These are phyloP conservation scores for Tremellales sp. DNA, from an alignment of 1,284 basidiomycete genomes.

Conservation along the genomic window DNA sequence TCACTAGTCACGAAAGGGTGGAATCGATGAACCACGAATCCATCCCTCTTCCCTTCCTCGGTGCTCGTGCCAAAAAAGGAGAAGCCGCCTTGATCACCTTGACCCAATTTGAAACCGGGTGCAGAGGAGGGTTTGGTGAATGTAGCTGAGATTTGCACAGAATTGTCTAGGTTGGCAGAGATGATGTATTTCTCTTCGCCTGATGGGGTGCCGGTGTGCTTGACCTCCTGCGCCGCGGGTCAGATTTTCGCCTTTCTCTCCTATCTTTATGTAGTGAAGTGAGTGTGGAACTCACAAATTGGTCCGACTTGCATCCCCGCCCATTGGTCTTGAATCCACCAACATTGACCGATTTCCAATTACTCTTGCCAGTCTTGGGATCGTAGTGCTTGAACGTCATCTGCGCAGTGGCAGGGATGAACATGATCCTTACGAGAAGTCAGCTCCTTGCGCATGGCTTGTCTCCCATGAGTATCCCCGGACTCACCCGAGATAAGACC, in stretches of 20 bases:
- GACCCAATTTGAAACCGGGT: conserved; percentile 88
- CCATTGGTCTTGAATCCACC: conserved; percentile 77
- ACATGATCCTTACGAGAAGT: conserved; percentile 31
- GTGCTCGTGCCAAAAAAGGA: conserved; percentile 80
- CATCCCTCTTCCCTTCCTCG: conserved; percentile 59
- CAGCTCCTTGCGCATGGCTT: background rate
- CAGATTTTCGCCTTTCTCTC: no score
- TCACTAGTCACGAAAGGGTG: conserved; percentile 69
- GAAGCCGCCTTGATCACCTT: conserved; percentile 80
- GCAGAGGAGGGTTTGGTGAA: conserved; percentile 64
- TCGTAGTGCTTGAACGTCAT: conserved; percentile 91
- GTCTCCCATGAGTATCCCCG: conserved; percentile 60
- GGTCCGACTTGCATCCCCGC: conserved; percentile 81
- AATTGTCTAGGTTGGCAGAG: conserved; percentile 71
- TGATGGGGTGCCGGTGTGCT: conserved; percentile 60
- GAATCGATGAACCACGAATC: conserved; percentile 87
- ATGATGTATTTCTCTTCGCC: conserved; percentile 71
- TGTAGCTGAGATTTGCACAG: conserved; percentile 75
- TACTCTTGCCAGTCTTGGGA: conserved; percentile 67
- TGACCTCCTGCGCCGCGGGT: conserved; percentile 56
- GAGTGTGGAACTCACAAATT: conserved; percentile 58
- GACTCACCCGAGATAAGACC: conserved; percentile 87
- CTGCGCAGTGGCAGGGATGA: conserved; percentile 74
- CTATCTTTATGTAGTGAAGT: no score
- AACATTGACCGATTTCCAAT: conserved; percentile 89